phyloP scores from a whole-genome alignment of 148 eudicot genomes.

The Agrostemma githago region DNA sequence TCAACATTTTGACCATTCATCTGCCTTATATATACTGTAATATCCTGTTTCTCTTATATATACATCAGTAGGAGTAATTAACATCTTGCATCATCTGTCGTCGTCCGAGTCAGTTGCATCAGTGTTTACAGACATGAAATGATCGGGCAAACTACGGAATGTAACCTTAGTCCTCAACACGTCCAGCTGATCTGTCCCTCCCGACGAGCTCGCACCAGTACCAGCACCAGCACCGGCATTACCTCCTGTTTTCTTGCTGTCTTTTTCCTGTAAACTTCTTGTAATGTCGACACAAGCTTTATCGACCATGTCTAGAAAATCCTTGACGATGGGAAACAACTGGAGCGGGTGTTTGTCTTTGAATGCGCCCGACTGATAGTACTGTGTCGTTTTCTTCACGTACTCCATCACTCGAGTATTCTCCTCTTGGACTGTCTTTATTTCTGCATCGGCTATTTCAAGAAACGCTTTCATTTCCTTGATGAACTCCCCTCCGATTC shows the following conservation, averaged over 20 bases:
- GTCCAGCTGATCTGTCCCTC: constrained; percentile 26
- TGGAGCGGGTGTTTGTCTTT: constrained; percentile 60
- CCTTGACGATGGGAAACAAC: constrained; percentile 58
- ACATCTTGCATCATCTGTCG: constrained; percentile 18
- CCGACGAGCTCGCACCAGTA: constrained; percentile 20
- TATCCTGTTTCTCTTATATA: constrained; percentile 19
- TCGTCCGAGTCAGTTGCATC: constrained; percentile 50
- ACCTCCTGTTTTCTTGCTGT: background rate
- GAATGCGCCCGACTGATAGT: constrained; percentile 70
- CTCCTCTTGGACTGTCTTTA: constrained; percentile 50
- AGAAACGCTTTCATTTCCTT: constrained; percentile 58
- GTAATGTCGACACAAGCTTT: constrained; percentile 59
- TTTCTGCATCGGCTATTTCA: constrained; percentile 48
- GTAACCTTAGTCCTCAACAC: constrained; percentile 46
- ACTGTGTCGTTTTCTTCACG: constrained; percentile 68
- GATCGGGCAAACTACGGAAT: constrained; percentile 64
- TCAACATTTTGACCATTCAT: constrained; percentile 5
- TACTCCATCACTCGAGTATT: constrained; percentile 48
- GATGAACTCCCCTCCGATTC: constrained; percentile 42
- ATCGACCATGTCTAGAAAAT: constrained; percentile 66
- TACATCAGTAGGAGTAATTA: constrained; percentile 10
- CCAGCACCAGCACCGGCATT: too few relatives aligned
- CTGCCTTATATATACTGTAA: constrained; percentile 11
- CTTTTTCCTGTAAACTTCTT: constrained; percentile 57
- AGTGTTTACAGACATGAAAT: constrained; percentile 63